These are phyloP conservation scores for Globisporangium rhizosaccharum DNA, from an alignment of 352 stramenopile species.

Conservation along the genomic window DNA sequence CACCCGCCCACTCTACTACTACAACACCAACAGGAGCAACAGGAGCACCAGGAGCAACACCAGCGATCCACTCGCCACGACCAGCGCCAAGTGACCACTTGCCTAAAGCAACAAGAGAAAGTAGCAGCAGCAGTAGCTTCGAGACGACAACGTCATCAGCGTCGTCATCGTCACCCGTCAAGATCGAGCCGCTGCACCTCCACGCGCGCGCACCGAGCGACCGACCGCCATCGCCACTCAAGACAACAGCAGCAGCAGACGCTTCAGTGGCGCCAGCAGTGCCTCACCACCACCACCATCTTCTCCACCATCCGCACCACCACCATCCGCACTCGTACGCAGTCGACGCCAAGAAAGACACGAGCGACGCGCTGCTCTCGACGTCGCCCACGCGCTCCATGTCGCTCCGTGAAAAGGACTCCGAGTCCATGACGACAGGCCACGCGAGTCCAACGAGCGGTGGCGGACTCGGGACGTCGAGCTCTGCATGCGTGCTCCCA, in stretches of 20 bases:
- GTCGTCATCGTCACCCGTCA: conserved; percentile 18
- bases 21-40: too few species aligned
- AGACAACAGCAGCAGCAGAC: neutral
- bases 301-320: neutral
- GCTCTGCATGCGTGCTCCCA: conserved; percentile 30
- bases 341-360: conserved; percentile 1
- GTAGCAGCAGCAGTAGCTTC: neutral
- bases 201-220: conserved; percentile 9
- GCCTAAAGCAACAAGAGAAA: neutral
- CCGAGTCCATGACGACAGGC: neutral
- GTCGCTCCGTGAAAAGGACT: conserved; percentile 12
- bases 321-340: neutral
- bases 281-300: neutral
- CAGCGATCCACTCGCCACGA: neutral
- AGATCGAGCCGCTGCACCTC: conserved; percentile 26
- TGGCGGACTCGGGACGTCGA: conserved; percentile 1
- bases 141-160: neutral
- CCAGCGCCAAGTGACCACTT: neutral
- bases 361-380: neutral
- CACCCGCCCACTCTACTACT: too few species aligned
- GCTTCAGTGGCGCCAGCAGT: too few species aligned
- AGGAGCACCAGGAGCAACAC: too few species aligned
- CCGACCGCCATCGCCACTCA: conserved; percentile 6
- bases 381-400: conserved; percentile 7
- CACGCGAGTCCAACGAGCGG: neutral